These are phyloP conservation scores for Kodamaea alishanica DNA, from an alignment of 1,139 yeast species.

Conservation along the genomic window DNA sequence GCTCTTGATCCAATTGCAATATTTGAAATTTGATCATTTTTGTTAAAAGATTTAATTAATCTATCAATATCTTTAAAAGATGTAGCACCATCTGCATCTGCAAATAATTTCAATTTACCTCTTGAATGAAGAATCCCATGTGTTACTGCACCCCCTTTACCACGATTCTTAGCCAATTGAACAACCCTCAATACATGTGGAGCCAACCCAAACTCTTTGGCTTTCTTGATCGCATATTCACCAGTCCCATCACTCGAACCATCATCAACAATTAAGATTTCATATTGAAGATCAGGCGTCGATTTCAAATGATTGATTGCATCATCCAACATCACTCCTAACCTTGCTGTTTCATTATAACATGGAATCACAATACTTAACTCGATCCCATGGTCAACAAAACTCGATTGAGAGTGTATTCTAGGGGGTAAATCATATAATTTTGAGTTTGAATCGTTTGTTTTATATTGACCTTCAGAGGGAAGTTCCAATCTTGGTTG, in stretches of 20 bases:
- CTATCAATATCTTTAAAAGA: conserved; percentile 65
- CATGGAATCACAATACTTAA: conserved; percentile 87
- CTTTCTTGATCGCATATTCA: conserved; percentile 65
- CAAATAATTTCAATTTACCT: conserved; percentile 77
- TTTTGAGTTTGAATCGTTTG: conserved; percentile 28
- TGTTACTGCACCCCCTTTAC: conserved; percentile 97
- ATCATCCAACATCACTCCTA: conserved; percentile 75
- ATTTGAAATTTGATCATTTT: conserved; percentile 23
- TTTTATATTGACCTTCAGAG: conserved; percentile 49
- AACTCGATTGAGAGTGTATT: conserved; percentile 29
- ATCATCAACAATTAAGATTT: conserved; percentile 84
- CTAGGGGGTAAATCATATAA: conserved; percentile 29
- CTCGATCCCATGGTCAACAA: conserved; percentile 31
- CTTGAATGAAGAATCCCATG: conserved; percentile 80
- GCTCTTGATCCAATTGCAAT: conserved; percentile 93
- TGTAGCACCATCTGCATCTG: conserved; percentile 98
- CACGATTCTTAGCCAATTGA: conserved; percentile 69
- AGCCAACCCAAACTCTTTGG: conserved; percentile 43
- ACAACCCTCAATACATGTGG: conserved; percentile 70
- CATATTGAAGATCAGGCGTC: conserved; percentile 46
- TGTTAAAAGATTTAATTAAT: conserved; percentile 43
- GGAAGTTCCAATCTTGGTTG: conserved; percentile 55
- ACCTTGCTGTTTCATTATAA: conserved; percentile 75
- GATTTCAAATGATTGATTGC: conserved; percentile 54
- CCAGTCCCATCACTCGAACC: conserved; percentile 84